Evolutionary conservation across 2,329 filamentous ascomycete species (phyloP), one percentile per base, ranked within the genome.

Genomic region (Dactylellina sp.): DNA sequence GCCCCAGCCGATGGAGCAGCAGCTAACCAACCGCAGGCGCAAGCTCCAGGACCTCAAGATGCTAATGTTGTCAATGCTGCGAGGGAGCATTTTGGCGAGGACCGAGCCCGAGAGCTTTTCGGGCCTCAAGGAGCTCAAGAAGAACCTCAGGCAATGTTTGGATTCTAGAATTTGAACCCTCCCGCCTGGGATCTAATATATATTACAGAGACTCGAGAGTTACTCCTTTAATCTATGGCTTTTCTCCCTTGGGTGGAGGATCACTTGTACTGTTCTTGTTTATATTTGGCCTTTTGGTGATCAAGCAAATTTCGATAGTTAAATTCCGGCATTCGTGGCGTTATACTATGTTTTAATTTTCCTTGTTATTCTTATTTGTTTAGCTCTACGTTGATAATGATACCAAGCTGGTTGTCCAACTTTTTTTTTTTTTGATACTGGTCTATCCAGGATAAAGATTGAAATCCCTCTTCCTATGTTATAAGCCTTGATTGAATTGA

Each of bases 81-180:
- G n/a, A 9, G 39, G 11, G 49, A 64, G 2, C 60, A 64, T 25
- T 64, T 64, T 25, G 60, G 60, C 4, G 60, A 64, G 2, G 49
- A 53, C 1, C 5, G 60, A 35, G 60, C 60, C 0, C 16, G 24
- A 24, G 60, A 64, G 25, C 37, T 64, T 7, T 64, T 64, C 42
- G 60, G 59, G 6, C 46, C 46, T 6, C 32, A 22, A 12, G 47
- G n/a, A 4, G 18, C 42, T 11, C 28, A 37, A 7, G 46, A 56
- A 24, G 62, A 66, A 22, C 49, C 44, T 11, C 63, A 68, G 32
- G 53, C 44, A 9, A 50, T 68, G 37, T 68, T 68, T 28, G 63
- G 63, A 7, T 50, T 68, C 12, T 68, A 53, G 9, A 12, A 16
- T 46, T 47, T 44, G 12, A 22, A 25, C 2, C 44, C 16, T 22